A percentile compares a stretch with the other conserved stretches of the same genome.
Conservation (phyloP, 345 rosid species). For the Populus simonii region DNA sequence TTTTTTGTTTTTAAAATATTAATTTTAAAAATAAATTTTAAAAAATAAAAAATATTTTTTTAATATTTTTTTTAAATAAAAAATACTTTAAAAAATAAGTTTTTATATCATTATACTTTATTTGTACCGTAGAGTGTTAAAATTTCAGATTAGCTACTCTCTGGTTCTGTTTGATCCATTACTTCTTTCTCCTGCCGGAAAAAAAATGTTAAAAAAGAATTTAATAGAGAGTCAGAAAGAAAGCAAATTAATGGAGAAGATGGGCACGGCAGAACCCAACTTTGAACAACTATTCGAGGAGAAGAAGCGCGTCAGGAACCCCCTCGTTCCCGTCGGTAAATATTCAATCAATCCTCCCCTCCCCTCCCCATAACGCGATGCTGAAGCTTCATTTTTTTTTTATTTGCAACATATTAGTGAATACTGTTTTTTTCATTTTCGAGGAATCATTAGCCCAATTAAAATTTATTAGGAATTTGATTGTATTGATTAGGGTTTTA, state of each 20-base stretch:
- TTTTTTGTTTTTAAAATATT: too few relatives aligned
- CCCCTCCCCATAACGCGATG: not conserved
- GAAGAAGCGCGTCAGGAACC: slow-evolving; percentile 65
- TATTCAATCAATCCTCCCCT: not conserved
- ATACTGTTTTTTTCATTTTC: not conserved
- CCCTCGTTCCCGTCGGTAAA: slow-evolving; percentile 72
- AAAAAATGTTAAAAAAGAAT: not conserved
- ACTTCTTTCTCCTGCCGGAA: not conserved
- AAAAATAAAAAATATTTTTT: too few relatives aligned
- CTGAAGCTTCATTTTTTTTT: not conserved
- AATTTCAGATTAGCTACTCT: not conserved
- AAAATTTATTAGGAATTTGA: not conserved
- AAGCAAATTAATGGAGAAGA: slow-evolving; percentile 18
- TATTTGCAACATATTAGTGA: not conserved
- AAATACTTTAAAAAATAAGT: too few relatives aligned
- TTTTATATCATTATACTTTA: too few relatives aligned
- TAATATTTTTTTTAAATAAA: too few relatives aligned
- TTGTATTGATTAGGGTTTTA: not conserved
- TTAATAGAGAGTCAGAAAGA: not conserved
- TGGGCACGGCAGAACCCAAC: slow-evolving; percentile 44
- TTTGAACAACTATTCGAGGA: slow-evolving; percentile 54
- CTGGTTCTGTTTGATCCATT: not conserved
- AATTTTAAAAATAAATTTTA: too few relatives aligned
- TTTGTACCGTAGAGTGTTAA: not conserved
- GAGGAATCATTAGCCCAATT: not conserved